Base-by-base conservation (phyloP, 306 rosid genomes). In the Pyrus pyrifolia region DNA sequence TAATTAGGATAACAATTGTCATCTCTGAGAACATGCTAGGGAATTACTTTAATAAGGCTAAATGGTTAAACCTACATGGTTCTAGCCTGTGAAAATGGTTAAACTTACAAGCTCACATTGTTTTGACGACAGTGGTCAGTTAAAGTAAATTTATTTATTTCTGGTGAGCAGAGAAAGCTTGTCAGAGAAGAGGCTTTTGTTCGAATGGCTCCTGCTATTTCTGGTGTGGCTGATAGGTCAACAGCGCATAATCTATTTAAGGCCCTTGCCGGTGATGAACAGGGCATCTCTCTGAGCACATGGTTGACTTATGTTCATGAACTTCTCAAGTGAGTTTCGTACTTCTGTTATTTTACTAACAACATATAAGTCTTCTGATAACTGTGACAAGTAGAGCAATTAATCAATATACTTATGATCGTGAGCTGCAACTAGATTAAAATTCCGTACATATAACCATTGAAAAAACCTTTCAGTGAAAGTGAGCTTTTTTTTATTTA, bases 221-320 rank as follows among this genome's bases (percentile, higher is more conserved):
- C 96, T 73, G 98, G 96, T 73, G 85, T 92, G 61, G 97, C 88
- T 73, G 97, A 90, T 76, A 85, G 75, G 46, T 82, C 97, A 44
- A 90, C 96, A n/a, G 97, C 78, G 52, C 91, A 92, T 82, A 88
- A 86, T 87, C 86, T 95, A 68, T 95, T 89, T 78, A 95, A 87
- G 88, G 92, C 96, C 76, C 93, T 95, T 64, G 90, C 92, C 33
- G 92, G 95, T 63, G 93, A 84, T 73, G 90, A 88, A 82, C 76
- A 82, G 67, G 91, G 98, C 35, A 89, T 95, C 75, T 90, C 97
- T 59, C 78, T 95, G 87, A 83, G 83, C 81, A 51, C 77, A 77
- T 95, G 98, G 98, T 81, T 95, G 67, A 81, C 91, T 62, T 95
- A 92, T 86, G 66, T 95, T 57, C 82, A 85, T 60, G 97, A 95